Base-by-base conservation (phyloP, 176 grass and related monocot species). In the Phragmites australis region DNA sequence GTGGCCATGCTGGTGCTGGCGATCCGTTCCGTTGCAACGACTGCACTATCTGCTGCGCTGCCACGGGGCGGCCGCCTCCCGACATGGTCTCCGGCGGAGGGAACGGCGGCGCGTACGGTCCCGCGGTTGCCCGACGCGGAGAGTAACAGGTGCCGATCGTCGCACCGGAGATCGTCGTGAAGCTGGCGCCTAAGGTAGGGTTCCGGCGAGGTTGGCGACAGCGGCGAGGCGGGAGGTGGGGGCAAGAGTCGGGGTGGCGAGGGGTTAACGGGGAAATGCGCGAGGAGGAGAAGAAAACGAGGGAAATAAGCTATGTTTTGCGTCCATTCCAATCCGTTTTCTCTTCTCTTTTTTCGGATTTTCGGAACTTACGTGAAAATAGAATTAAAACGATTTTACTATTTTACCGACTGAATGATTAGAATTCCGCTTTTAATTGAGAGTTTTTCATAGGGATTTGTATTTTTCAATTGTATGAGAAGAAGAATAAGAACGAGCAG, bases 11-110 rank as follows among this genome's bases (percentile, higher is more conserved):
- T 34, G 70, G 70, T 0, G 40, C 17, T 15, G 87, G 48, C 70
- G 74, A 59, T n/a, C 55, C 46, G 31, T 77, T 70, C 71, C 76
- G 79, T 82, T 81, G 81, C 55, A 88, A 60, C 31, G 89, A 86
- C 79, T 84, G 88, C 10, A 93, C 80, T 75, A 93, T 85, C 82
- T 83, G 83, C 68, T 76, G 81, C 78, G 75, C 81, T 53, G 67
- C 65, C 76, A 46, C 76, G 65, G 42, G 65, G 44, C 82, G 65
- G 69, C 85, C 70, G 12, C 87, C 77, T 47, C 89, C 93, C 63
- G 84, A 84, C 95, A 94, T 89, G 79, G 80, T 60, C 52, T 65
- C 65, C 78, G 74, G 26, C 37, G 47, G n/a, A 46, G 25, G 40
- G 25, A 9, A 15, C 6, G 14, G n/a, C 45, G 42, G 81, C 67